Base-by-base conservation (phyloP, 768 basidiomycete species). In the Lyophyllum semitale region DNA sequence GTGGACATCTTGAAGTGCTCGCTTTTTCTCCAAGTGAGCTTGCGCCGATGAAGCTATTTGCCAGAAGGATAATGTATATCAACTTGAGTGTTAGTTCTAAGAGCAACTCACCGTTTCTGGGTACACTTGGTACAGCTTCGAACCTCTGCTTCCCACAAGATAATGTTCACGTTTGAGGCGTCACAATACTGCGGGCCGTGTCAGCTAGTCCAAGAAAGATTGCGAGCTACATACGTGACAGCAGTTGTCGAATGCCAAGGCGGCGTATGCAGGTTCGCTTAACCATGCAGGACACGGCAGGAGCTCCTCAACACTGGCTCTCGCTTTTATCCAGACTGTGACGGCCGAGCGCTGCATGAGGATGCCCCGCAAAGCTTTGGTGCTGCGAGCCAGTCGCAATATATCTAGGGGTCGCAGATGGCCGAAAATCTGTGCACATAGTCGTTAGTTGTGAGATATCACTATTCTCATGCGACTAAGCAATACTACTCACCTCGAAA, bases 231-330 rank as follows among this genome's bases (percentile, higher is more conserved):
- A 26, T 32, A 54, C 53, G 20, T 54, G 53, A 30, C 35, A 54
- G 42, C 48, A 30, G 20, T 18, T 46, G 38, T 54, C 37, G 29
- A 54, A 48, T 6, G 26, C 38, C n/a, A 46, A 35, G 18, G 20
- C 37, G 5, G 30, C 37, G 18, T 40, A 54, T 5, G 53, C 53
- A 15, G 37, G 46, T 25, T 48, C 53, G 32, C 45, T 41, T 44
- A 41, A 46, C 27, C 47, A 37, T 4, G 37, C 20, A 1, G 53
- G 53, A 35, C 53, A 48, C 3, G 26, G 26, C 33, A 43, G 53
- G 4, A 48, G 37, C 7, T 20, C 46, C 17, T 38, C 27, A 17
- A 45, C 23, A 15, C 18, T 25, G 2, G 22, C 43, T 12, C 27
- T 23, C 15, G 44, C 43, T 12, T 15, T 25, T n/a, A 20, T 22